phyloP scores from a whole-genome alignment of 129 eudicot genomes.

The Artemisia argyi region DNA sequence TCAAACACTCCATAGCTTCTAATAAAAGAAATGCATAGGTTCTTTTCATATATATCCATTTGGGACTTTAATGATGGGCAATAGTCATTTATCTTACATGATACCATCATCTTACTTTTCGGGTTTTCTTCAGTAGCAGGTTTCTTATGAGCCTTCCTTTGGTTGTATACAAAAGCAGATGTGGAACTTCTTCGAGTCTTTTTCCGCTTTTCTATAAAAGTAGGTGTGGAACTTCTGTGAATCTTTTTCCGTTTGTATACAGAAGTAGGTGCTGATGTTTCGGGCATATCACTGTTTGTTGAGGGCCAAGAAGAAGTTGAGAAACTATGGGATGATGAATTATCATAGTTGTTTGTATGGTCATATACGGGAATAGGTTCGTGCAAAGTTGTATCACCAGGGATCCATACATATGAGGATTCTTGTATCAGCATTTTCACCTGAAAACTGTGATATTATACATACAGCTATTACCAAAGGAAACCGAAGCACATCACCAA shows the following conservation, averaged over 20 bases:
- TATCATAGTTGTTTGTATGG: neutral
- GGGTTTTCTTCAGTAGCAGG: neutral
- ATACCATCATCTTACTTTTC: neutral
- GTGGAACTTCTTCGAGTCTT: neutral
- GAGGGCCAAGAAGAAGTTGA: neutral
- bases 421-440: neutral
- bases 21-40: constrained; percentile 41
- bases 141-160: neutral
- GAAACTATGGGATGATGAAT: neutral
- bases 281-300: neutral
- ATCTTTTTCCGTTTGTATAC: neutral
- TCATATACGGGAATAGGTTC: neutral
- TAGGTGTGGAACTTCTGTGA: neutral
- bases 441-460: neutral
- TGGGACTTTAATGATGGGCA: neutral
- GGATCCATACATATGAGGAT: neutral
- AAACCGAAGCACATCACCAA: neutral
- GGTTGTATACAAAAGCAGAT: neutral
- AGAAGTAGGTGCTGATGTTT: neutral
- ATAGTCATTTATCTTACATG: neutral
- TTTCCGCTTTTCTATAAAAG: neutral
- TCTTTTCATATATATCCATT: neutral
- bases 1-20: constrained; percentile 49
- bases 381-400: neutral
- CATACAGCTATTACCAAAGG: neutral